Evolutionary conservation across 163 green algal genomes (phyloP), one percentile per base, ranked within the genome.

Genomic region (Prototheca wickerhamii): DNA sequence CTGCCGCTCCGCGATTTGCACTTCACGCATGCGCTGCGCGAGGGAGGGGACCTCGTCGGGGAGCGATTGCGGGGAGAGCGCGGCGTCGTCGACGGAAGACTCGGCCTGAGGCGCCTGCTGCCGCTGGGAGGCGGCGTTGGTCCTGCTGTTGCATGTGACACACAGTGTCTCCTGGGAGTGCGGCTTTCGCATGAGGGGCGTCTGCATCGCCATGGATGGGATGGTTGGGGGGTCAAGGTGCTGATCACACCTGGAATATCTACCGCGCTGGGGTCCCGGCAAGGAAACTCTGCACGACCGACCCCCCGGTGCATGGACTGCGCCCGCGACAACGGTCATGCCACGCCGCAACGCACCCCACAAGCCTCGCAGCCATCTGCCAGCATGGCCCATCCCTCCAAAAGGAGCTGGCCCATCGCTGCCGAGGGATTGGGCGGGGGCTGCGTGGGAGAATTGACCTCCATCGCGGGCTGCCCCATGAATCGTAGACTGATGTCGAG

Each of bases 311-410:
- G 15, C 42, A n/a, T 18, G 15, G 42, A 51, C 15, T 51, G 18
- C 15, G 18, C 15, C 42, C 42, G 42, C 18, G 15, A 51, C 42
- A 51, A 51, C 18, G 42, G 15, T 51, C 15, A 18, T 51, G n/a
- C n/a, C n/a, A n/a, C n/a, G n/a, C 50, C 7, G 7, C 12, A 33
- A 60, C 65, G 10, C 58, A 73, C 66, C 56, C 50, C 37, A 23
- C 67, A 73, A 7, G 54, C 20, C 23, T 34, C 20, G n/a, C 67
- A 73, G 33, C 46, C 43, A n/a, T 73, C 67, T 18, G 67, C 58
- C 23, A 73, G 49, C 67, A 73, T 73, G 26, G 56, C 58, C 28
- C 65, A 73, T 4, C 67, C 67, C 29, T 62, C 34, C 23, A 73
- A 51, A 23, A 73, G 46, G 8, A 68, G 60, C 6, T 17, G 6